Conservation (phyloP, 2,329 filamentous ascomycete species). For the Dryadomyces quercivorus region DNA sequence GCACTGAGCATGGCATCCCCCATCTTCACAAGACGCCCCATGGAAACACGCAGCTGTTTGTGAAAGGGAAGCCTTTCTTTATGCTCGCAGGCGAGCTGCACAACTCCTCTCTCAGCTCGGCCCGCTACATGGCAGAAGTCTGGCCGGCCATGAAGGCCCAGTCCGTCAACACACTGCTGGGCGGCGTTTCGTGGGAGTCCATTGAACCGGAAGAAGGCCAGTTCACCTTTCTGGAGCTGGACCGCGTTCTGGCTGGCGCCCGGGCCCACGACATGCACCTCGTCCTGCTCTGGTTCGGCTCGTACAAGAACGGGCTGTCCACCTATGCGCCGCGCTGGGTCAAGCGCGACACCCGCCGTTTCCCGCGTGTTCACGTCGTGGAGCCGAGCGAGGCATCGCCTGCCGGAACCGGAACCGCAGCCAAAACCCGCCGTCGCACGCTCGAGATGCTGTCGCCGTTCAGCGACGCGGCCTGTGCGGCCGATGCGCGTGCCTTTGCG, state of each 20-base stretch:
- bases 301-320: constrained; percentile 16
- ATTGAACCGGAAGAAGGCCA: constrained; percentile 18
- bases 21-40: background rate
- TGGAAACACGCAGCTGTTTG: constrained; percentile 17
- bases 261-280: constrained; percentile 14
- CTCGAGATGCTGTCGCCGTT: constrained; percentile 18
- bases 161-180: constrained; percentile 19
- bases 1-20: no score
- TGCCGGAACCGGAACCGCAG: no score
- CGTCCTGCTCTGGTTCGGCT: constrained; percentile 17
- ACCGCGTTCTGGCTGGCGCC: constrained; percentile 14
- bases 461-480: constrained; percentile 10
- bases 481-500: constrained; percentile 17
- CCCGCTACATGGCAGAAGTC: constrained; percentile 15
- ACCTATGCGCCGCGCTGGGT: constrained; percentile 17
- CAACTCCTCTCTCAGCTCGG: constrained; percentile 18
- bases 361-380: constrained; percentile 16
- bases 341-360: constrained; percentile 15
- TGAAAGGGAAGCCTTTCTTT: constrained; percentile 18
- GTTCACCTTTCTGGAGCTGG: constrained; percentile 17
- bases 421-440: constrained; percentile 13
- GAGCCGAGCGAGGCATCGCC: constrained; percentile 4
- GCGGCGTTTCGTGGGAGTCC: constrained; percentile 19
- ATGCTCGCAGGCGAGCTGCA: constrained; percentile 19
- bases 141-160: constrained; percentile 14